Percentiles rank a stretch among this genome's conserved stretches.
Evolutionary conservation across 1,284 basidiomycete species (phyloP).

Genomic region (Rhodofomes roseus): DNA sequence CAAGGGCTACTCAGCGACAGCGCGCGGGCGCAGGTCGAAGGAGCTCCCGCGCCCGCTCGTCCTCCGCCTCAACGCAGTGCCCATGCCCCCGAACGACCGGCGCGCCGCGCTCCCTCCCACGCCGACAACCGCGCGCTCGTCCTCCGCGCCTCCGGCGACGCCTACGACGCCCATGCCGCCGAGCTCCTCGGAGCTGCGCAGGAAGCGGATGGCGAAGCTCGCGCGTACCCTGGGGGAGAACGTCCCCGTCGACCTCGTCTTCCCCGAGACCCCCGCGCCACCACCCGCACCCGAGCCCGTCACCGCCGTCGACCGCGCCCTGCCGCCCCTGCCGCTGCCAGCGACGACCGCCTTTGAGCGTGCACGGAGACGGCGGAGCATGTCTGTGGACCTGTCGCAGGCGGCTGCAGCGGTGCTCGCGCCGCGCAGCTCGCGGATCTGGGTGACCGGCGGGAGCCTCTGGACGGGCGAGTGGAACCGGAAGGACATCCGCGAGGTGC

Average conservation of each 20-base stretch:
- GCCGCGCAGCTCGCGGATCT: slow-evolving; percentile 15
- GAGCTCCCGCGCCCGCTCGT: slow-evolving; percentile 27
- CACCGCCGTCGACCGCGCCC: background rate
- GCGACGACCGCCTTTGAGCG: background rate
- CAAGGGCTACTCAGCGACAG: slow-evolving; percentile 6
- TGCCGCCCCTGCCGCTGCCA: background rate
- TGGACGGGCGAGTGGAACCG: slow-evolving; percentile 32
- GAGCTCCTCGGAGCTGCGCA: slow-evolving; percentile 23
- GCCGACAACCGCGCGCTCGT: background rate
- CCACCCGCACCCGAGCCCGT: background rate
- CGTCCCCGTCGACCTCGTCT: slow-evolving; percentile 50
- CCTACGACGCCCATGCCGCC: slow-evolving; percentile 23
- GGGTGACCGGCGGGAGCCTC: slow-evolving; percentile 21
- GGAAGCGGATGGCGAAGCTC: slow-evolving; percentile 46
- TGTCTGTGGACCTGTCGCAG: slow-evolving; percentile 20
- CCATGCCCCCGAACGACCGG: slow-evolving; percentile 17
- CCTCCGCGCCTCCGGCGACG: slow-evolving; percentile 12
- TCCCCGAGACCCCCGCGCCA: slow-evolving; percentile 24
- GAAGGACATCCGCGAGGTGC: slow-evolving; percentile 29
- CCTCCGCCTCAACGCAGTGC: slow-evolving; percentile 26
- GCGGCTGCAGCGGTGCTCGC: background rate
- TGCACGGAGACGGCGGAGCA: slow-evolving; percentile 14
- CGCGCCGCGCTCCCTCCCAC: slow-evolving; percentile 8
- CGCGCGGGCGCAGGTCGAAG: slow-evolving; percentile 8
- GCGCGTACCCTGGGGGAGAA: slow-evolving; percentile 50